phyloP scores from a whole-genome alignment of 2,329 filamentous ascomycete genomes.

The Parascedosporium putredinis region DNA sequence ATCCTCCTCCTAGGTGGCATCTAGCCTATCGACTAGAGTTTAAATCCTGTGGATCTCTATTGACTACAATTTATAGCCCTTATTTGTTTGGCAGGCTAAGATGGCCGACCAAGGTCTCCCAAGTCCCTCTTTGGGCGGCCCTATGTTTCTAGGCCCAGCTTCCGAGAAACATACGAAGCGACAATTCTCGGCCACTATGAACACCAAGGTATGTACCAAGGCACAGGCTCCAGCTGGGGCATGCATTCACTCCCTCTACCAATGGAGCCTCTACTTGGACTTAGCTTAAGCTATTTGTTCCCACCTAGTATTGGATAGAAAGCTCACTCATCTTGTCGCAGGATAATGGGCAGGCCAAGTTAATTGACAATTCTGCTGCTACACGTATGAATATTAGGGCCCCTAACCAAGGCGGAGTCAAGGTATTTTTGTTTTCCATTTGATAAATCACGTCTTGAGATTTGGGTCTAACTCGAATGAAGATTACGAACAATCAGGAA shows the following conservation, averaged over 20 bases:
- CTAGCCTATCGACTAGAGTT: too few relatives aligned
- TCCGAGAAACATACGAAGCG: background rate
- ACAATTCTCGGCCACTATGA: background rate
- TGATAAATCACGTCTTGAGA: background rate
- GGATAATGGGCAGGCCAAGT: constrained; percentile 12
- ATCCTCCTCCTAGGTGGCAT: too few relatives aligned
- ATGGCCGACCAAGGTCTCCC: constrained; percentile 1
- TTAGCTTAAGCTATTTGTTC: too few relatives aligned
- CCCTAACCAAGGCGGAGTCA: constrained; percentile 38
- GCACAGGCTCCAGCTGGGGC: too few relatives aligned
- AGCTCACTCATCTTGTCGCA: constrained; percentile 8
- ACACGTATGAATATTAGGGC: constrained; percentile 43
- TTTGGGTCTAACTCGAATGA: background rate
- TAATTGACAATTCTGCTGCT: constrained; percentile 32
- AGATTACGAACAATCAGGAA: constrained; percentile 7
- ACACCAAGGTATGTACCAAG: background rate
- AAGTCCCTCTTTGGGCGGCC: background rate
- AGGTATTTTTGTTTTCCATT: constrained; percentile 27
- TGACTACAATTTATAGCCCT: background rate
- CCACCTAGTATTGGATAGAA: too few relatives aligned
- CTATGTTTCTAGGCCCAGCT: background rate
- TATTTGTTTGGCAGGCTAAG: background rate
- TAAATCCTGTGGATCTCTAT: background rate
- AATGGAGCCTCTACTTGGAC: too few relatives aligned
- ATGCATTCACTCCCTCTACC: too few relatives aligned